These are phyloP conservation scores for Eremothecium cymbalariae DNA, from an alignment of 1,139 yeast species.

Conservation along the genomic window DNA sequence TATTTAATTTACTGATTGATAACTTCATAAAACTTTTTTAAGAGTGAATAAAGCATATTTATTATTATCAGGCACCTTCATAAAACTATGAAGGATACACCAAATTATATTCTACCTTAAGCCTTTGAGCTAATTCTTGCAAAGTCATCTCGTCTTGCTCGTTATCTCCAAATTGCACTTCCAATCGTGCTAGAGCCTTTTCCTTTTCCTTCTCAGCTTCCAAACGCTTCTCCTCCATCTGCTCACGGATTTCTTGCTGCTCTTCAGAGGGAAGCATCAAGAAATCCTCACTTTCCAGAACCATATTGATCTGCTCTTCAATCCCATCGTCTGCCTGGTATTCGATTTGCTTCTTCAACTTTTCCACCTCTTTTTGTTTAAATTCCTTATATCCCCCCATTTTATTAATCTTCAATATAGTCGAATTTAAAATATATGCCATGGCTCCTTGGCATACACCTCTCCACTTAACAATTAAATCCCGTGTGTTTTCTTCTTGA, in stretches of 20 bases:
- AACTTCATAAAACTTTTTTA: constrained; percentile 1
- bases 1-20: neutral
- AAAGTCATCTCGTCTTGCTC: constrained; percentile 35
- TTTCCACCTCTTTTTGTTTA: constrained; percentile 33
- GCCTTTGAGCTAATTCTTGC: constrained; percentile 36
- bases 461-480: constrained; percentile 39
- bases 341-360: constrained; percentile 30
- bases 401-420: constrained; percentile 34
- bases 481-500: constrained; percentile 23
- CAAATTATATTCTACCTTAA: constrained; percentile 36
- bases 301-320: constrained; percentile 33
- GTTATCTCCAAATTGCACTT: constrained; percentile 22
- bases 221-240: constrained; percentile 20
- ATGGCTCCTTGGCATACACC: constrained; percentile 39
- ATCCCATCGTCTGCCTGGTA: constrained; percentile 32
- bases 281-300: constrained; percentile 35
- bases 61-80: neutral
- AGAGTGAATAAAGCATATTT: constrained; percentile 2
- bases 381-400: constrained; percentile 42
- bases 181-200: constrained; percentile 23
- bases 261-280: constrained; percentile 31
- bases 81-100: constrained; percentile 17
- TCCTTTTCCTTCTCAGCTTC: constrained; percentile 21
- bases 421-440: constrained; percentile 37
- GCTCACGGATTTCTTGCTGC: constrained; percentile 29